Percentiles rank a stretch among this genome's conserved stretches.
phyloP scores from a whole-genome alignment of 1,139 yeast genomes.

The Pneumocystis wakefieldiae region DNA sequence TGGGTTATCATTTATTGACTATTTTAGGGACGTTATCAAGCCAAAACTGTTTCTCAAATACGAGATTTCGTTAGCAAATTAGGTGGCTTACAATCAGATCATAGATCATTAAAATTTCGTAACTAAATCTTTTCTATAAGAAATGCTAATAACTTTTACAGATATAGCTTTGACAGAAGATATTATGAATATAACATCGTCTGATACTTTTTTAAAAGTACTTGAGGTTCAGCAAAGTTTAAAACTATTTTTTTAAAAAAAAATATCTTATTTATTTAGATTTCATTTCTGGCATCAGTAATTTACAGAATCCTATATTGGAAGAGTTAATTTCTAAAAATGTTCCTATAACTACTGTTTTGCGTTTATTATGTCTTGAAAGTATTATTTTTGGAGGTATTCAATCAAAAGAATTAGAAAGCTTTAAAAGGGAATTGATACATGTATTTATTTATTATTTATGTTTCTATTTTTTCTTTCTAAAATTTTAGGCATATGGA shows the following conservation, averaged over 20 bases:
- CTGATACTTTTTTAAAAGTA: conserved; percentile 37
- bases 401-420: conserved; percentile 41
- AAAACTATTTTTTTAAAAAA: neutral
- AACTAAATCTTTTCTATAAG: neutral
- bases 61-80: conserved; percentile 57
- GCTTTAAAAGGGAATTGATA: conserved; percentile 35
- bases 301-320: conserved; percentile 37
- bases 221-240: conserved; percentile 58
- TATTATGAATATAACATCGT: conserved; percentile 40
- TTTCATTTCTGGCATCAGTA: conserved; percentile 42
- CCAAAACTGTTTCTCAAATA: conserved; percentile 49
- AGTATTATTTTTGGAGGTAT: conserved; percentile 52
- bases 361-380: conserved; percentile 40
- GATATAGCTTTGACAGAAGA: conserved; percentile 55
- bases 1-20: neutral
- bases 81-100: conserved; percentile 51
- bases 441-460: conserved; percentile 34
- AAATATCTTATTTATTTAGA: neutral
- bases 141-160: neutral
- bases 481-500: conserved; percentile 20
- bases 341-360: conserved; percentile 28
- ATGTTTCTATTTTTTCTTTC: neutral
- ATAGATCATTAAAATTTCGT: conserved; percentile 51
- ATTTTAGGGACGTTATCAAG: conserved; percentile 32
- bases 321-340: conserved; percentile 35